Evolutionary conservation across 176 grass and related monocot genomes (phyloP), one percentile per base, ranked within the genome.

Genomic region (Urochloa ruziziensis): DNA sequence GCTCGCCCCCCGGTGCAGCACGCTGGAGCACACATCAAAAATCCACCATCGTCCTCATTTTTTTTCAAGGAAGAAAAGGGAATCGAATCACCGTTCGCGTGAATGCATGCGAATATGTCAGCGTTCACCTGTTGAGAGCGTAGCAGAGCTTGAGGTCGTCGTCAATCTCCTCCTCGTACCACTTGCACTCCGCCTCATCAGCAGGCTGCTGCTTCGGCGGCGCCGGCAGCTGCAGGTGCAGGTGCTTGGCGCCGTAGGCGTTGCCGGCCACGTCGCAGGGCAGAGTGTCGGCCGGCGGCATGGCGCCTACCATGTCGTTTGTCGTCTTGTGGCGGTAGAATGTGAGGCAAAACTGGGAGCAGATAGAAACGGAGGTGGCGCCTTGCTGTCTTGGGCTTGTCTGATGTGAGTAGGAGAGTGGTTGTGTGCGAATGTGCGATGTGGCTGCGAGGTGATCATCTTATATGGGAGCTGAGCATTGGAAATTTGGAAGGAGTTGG

Each of bases 141-240:
- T 89, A 92, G 73, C 67, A 89, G 49, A 86, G 83, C 52, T 89
- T 92, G 67, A 92, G 87, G 83, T 92, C 82, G 35, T 87, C 76
- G 40, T 92, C 87, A 39, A 92, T 88, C 77, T 84, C 83, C 80
- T 92, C 91, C 74, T 92, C 91, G 65, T 83, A 92, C 91, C 91
- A 92, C 56, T 87, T 67, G 75, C 79, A 70, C 61, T 80, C 79
- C 33, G 49, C 33, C 48, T 81, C 62, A 19, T 81, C 62, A 19
- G 12, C 54, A 3, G 54, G 62, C 67, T 74, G 60, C 40, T 73
- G 59, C 39, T 86, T 76, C 70, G 68, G 33, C 14, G 35, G 23
- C 28, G 11, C 7, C 70, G 49, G 72, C 27, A 30, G 56, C 36
- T 19, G 78, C 19, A n/a, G 75, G 28, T 79, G 75, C 17, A 67